Base-by-base conservation (phyloP, 2,329 filamentous ascomycete genomes). In the Penicillium sp. region DNA sequence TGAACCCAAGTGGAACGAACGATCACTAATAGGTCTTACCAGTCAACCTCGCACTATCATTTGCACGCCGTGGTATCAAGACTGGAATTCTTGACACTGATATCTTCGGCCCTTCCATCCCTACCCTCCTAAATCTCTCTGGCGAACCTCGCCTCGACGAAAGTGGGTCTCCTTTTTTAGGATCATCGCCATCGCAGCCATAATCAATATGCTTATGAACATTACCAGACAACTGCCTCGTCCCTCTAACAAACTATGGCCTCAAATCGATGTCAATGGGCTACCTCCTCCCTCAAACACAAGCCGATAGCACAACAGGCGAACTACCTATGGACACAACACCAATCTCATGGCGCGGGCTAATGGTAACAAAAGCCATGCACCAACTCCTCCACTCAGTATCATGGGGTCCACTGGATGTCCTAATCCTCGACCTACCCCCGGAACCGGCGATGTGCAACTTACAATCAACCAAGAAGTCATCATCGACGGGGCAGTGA, bases 221-320 rank as follows among this genome's bases (percentile, higher is more conserved):
- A 58, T 41, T 13, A 1, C 9, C 21, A 77, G 74, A 77, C 21
- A 73, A 77, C 54, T 76, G 92, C 68, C 83, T 99, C 4, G 70
- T 97, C 1, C 94, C 94, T 0, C 78, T 99, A 25, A 92, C 90
- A 23, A 96, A 96, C 71, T 97, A 97, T 78, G 94, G 94, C 41
- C 84, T 99, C 56, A 96, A 96, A 76, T 96, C 92, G 54, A 99
- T 99, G 94, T 97, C 93, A 0, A 97, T 99, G 90, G 94, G 94
- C 49, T 97, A 96, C 64, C 83, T 99, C 0, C 86, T 96, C 38
- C 73, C 72, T 12, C 70, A 68, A 58, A 66, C 71, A 25, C 65
- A 70, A 53, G 47, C 65, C 12, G 66, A 72, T 47, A 65, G 63
- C 17, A 36, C 66, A 9, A 67, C 66, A 0, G 66, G 62, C 45